A percentile compares a stretch with the other conserved stretches of the same genome.
These are phyloP conservation scores for Agroathelia rolfsii DNA, from an alignment of 1,284 basidiomycete species.

Conservation along the genomic window DNA sequence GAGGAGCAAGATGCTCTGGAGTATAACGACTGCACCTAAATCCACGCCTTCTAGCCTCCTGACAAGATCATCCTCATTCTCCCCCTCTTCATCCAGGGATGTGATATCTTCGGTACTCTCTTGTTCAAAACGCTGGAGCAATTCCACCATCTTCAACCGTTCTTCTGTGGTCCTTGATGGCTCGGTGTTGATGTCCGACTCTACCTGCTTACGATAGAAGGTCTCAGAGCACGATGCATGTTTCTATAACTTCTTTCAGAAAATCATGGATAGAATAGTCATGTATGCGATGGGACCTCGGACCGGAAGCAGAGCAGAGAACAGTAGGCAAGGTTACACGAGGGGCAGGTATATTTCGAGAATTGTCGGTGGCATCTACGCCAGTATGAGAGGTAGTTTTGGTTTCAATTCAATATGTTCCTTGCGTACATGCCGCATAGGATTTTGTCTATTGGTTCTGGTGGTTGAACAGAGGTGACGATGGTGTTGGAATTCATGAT, in stretches of 20 bases:
- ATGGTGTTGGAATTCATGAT: no score
- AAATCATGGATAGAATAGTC: neutral
- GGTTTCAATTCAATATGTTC: no score
- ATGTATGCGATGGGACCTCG: conserved; percentile 28
- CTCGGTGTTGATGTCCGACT: conserved; percentile 43
- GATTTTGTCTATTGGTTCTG: conserved; percentile 13
- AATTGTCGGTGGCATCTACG: conserved; percentile 65
- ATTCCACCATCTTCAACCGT: conserved; percentile 51
- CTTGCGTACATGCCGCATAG: conserved; percentile 29
- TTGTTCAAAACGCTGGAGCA: conserved; percentile 65
- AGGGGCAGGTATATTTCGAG: conserved; percentile 70
- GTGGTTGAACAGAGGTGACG: conserved; percentile 9
- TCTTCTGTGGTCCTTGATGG: conserved; percentile 47
- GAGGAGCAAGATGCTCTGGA: neutral
- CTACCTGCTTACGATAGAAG: conserved; percentile 67
- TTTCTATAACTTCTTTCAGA: conserved; percentile 28
- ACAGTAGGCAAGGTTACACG: conserved; percentile 74
- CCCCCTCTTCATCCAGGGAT: conserved; percentile 24
- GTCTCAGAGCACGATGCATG: conserved; percentile 66
- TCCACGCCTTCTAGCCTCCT: conserved; percentile 45
- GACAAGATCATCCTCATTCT: conserved; percentile 39
- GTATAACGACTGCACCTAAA: conserved; percentile 36
- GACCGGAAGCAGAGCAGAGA: conserved; percentile 70
- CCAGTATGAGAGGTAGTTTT: conserved; percentile 7
- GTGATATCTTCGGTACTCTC: conserved; percentile 31